Conservation (phyloP, 192 early-diverging fungal genomes). For the Neocallimastix lanati region DNA sequence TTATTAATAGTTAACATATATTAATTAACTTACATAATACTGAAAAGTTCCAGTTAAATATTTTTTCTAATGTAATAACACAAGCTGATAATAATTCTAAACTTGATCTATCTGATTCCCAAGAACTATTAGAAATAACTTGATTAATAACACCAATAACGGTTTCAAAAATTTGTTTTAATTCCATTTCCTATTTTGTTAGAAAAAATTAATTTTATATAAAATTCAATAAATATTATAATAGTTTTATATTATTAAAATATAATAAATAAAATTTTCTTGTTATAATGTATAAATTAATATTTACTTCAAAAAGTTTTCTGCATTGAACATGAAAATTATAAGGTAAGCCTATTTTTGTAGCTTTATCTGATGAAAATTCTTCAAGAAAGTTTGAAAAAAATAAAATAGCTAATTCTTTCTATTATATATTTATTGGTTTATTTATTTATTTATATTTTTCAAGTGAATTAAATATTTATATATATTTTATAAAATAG, state of each 20-base stretch:
- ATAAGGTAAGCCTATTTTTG: constrained; percentile 40
- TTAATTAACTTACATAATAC: constrained; percentile 5
- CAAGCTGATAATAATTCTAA: constrained; percentile 10
- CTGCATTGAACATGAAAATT: constrained; percentile 47
- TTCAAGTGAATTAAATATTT: too few relatives aligned
- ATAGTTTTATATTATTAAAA: too few relatives aligned
- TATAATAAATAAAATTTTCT: too few relatives aligned
- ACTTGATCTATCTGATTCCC: not conserved
- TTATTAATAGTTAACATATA: too few relatives aligned
- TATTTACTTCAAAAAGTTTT: constrained; percentile 40
- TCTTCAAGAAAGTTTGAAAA: constrained; percentile 37
- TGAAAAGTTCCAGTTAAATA: constrained; percentile 35
- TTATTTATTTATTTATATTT: too few relatives aligned
- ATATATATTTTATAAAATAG: too few relatives aligned
- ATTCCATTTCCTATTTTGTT: constrained; percentile 19
- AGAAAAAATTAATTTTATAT: too few relatives aligned
- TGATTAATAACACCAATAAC: constrained; percentile 25
- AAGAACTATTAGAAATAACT: constrained; percentile 6
- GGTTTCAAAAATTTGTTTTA: constrained; percentile 28
- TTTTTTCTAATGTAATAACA: constrained; percentile 19
- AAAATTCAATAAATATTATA: too few relatives aligned
- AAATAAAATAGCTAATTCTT: constrained; percentile 23
- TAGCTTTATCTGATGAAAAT: constrained; percentile 36
- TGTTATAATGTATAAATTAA: too few relatives aligned
- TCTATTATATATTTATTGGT: too few relatives aligned